Conservation (phyloP, 177 flowering plant species). For the Vitis hybrid region DNA sequence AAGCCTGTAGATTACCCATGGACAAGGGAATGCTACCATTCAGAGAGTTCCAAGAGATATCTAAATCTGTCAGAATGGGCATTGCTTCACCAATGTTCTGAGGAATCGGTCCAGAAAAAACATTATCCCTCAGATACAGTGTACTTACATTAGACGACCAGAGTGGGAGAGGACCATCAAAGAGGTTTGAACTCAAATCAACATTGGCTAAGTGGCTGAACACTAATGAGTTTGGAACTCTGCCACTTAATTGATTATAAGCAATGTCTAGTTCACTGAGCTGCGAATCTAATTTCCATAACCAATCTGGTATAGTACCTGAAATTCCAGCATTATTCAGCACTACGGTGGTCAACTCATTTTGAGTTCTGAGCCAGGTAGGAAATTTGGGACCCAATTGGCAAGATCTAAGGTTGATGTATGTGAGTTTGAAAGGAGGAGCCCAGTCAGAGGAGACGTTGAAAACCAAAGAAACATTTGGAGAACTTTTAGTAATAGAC, state of each 20-base stretch:
- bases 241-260: constrained; percentile 14
- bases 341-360: background rate
- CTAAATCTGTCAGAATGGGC: constrained; percentile 15
- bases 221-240: constrained; percentile 8
- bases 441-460: constrained; percentile 12
- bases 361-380: constrained; percentile 21
- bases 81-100: constrained; percentile 1
- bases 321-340: constrained; percentile 8
- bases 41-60: constrained; percentile 15
- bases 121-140: constrained; percentile 6
- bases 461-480: constrained; percentile 9
- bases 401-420: background rate
- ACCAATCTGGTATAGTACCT: constrained; percentile 29
- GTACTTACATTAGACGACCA: constrained; percentile 5
- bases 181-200: constrained; percentile 10
- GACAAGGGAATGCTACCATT: constrained; percentile 19
- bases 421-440: constrained; percentile 25
- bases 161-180: constrained; percentile 17
- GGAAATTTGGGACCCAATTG: constrained; percentile 22
- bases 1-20: background rate
- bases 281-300: constrained; percentile 9
- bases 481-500: background rate
- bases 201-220: background rate
- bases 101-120: constrained; percentile 23
- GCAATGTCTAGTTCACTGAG: background rate